These are phyloP conservation scores for Claviceps fusiformis DNA, from an alignment of 2,329 filamentous ascomycete genomes.

Conservation along the genomic window DNA sequence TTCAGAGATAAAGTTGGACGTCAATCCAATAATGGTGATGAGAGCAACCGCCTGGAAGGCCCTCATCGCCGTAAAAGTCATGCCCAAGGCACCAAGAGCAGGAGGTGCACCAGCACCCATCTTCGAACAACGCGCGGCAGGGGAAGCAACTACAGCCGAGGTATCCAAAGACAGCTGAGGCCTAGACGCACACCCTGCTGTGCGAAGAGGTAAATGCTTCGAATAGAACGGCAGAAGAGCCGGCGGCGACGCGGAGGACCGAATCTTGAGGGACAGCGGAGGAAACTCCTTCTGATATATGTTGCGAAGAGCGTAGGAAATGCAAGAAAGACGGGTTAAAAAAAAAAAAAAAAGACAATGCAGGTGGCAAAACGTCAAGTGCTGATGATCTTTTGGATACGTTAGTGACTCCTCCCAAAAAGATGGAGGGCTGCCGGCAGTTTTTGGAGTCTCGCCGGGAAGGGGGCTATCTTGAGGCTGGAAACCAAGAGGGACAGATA, in stretches of 20 bases:
- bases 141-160: slow-evolving; percentile 4
- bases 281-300: not conserved
- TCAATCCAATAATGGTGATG: slow-evolving; percentile 65
- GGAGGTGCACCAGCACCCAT: slow-evolving; percentile 33
- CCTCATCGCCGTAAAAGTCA: slow-evolving; percentile 64
- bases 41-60: slow-evolving; percentile 58
- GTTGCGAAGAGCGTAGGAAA: not conserved
- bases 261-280: slow-evolving; percentile 16
- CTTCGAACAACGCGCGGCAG: slow-evolving; percentile 15
- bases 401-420: too few species aligned
- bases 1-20: slow-evolving; percentile 67
- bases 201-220: slow-evolving; percentile 28
- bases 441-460: too few species aligned
- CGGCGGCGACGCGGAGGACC: slow-evolving; percentile 16
- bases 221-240: slow-evolving; percentile 26
- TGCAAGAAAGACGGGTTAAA: not conserved
- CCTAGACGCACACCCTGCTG: slow-evolving; percentile 21
- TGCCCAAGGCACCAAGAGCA: slow-evolving; percentile 58
- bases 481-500: too few species aligned
- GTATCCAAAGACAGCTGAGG: slow-evolving; percentile 31
- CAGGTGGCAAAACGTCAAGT: too few species aligned
- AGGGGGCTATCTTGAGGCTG: too few species aligned
- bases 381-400: too few species aligned
- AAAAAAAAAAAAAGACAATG: too few species aligned
- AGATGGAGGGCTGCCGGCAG: too few species aligned